Percentiles rank a stretch among this genome's conserved stretches.
Evolutionary conservation across 73 alveolate genomes (phyloP).

Genomic region (Blepharisma japonicum): DNA sequence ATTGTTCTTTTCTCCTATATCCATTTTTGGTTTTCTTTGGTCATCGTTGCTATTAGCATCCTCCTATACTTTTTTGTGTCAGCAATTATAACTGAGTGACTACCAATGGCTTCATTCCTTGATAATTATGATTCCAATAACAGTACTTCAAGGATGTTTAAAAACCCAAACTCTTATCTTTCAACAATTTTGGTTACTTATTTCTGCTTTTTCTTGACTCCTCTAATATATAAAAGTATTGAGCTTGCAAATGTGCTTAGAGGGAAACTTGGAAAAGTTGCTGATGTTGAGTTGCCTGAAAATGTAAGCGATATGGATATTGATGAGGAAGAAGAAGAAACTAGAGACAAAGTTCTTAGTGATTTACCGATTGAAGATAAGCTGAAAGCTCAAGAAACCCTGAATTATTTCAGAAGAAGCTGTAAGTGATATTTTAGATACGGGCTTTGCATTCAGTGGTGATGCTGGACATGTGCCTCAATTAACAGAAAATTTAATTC

Average conservation of each 20-base stretch:
- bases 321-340: too few relatives aligned
- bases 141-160: not conserved
- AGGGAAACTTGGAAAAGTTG: too few relatives aligned
- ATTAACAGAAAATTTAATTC: constrained; percentile 4
- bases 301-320: too few relatives aligned
- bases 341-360: too few relatives aligned
- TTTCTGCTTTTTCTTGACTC: not conserved
- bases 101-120: not conserved
- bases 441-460: constrained; percentile 44
- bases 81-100: not conserved
- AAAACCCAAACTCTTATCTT: constrained; percentile 13
- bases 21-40: constrained; percentile 48
- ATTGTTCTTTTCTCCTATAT: constrained; percentile 67
- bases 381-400: not conserved
- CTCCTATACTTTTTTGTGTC: not conserved
- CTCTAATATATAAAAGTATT: not conserved
- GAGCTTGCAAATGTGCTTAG: too few relatives aligned
- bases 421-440: constrained; percentile 13
- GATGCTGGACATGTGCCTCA: constrained; percentile 43
- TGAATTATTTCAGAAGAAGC: not conserved
- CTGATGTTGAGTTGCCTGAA: too few relatives aligned
- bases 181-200: not conserved
- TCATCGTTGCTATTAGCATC: not conserved
- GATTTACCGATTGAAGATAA: not conserved
- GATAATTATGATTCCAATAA: constrained; percentile 17